phyloP scores from a whole-genome alignment of 225 moss, liverwort and hornwort species.

The Straminergon stramineum region DNA sequence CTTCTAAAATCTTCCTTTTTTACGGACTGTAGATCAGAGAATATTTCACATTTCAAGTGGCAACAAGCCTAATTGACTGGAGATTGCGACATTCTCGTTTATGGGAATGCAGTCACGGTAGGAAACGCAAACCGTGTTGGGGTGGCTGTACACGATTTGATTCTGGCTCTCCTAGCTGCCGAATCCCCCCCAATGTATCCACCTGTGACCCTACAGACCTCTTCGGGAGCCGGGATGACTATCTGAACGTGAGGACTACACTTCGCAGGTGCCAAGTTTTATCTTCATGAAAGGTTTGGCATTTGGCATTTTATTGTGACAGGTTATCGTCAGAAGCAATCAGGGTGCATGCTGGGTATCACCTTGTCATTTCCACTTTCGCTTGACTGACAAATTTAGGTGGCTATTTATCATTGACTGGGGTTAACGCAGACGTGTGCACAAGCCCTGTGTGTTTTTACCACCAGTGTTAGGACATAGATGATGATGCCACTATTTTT shows the following conservation, averaged over 20 bases:
- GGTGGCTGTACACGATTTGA: neutral
- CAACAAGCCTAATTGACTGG: slow-evolving; percentile 18
- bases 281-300: neutral
- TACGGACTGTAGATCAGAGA: slow-evolving; percentile 23
- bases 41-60: slow-evolving; percentile 20
- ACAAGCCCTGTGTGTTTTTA: neutral
- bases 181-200: neutral
- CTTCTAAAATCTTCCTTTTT: slow-evolving; percentile 7
- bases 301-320: neutral
- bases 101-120: neutral
- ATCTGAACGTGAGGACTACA: neutral
- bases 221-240: neutral
- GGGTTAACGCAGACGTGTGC: neutral
- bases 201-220: neutral
- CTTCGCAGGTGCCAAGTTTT: slow-evolving; percentile 8
- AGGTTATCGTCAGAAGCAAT: neutral
- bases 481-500: neutral
- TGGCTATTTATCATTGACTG: neutral
- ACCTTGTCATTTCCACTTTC: neutral
- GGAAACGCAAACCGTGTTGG: neutral
- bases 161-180: neutral
- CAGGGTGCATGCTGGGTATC: neutral
- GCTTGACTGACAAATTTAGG: neutral
- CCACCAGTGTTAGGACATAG: neutral
- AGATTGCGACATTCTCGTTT: neutral